Evolutionary conservation across 495 filamentous ascomycete species (phyloP).

Genomic region (Podospora conica): DNA sequence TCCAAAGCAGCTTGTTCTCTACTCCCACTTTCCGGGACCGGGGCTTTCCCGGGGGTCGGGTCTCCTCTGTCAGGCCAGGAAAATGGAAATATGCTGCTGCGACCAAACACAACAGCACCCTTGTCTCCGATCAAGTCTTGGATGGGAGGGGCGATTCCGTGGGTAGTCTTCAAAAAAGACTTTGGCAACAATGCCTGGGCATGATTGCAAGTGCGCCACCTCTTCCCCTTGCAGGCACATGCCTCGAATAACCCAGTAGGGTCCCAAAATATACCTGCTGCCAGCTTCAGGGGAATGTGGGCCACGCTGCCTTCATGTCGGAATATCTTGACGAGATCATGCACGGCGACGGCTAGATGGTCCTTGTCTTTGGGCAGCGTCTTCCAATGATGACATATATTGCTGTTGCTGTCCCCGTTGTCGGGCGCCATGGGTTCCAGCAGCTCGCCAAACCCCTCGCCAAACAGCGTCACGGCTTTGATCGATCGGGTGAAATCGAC

Average conservation of each 20-base stretch:
- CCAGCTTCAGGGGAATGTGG: neutral
- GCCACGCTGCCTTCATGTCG: conserved; percentile 4
- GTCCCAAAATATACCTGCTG: conserved; percentile 1
- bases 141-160: neutral
- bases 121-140: neutral
- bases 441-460: conserved; percentile 12
- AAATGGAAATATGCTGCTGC: neutral
- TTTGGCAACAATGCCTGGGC: neutral
- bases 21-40: too few relatives aligned
- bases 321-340: conserved; percentile 6
- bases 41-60: neutral
- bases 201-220: neutral
- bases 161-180: neutral
- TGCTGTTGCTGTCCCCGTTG: too few relatives aligned
- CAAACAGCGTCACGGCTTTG: conserved; percentile 8
- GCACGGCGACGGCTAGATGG: conserved; percentile 5
- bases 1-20: neutral
- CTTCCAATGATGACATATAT: neutral
- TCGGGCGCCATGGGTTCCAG: neutral
- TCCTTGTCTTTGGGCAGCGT: conserved; percentile 1
- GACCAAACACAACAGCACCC: conserved; percentile 6
- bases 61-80: neutral
- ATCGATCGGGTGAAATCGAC: conserved; percentile 11
- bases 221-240: neutral
- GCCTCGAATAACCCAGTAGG: neutral